These are phyloP conservation scores for Aulographum hederae DNA, from an alignment of 2,329 filamentous ascomycete species.

Conservation along the genomic window DNA sequence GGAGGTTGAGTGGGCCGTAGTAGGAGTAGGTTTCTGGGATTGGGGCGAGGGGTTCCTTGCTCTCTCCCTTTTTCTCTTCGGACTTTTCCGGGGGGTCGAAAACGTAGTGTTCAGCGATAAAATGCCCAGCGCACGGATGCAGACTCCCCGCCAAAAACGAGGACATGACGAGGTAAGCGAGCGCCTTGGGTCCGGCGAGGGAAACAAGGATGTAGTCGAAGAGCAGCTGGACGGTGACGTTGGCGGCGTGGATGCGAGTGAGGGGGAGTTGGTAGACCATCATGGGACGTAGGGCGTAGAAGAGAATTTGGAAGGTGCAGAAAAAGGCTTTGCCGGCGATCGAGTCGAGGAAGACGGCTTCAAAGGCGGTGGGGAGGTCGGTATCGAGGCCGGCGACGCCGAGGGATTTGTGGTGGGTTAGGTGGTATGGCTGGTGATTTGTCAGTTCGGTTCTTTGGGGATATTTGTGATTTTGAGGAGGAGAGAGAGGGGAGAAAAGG, in stretches of 20 bases:
- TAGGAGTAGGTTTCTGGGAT: constrained; percentile 94
- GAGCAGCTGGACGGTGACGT: constrained; percentile 55
- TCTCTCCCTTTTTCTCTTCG: constrained; percentile 31
- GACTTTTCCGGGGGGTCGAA: too few species aligned
- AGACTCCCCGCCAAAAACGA: constrained; percentile 88
- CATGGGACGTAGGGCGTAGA: constrained; percentile 94
- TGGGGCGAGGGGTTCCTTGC: constrained; percentile 33
- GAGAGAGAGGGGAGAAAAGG: not conserved
- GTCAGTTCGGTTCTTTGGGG: constrained; percentile 6
- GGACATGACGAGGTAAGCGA: constrained; percentile 72
- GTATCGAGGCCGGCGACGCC: constrained; percentile 93
- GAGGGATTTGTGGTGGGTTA: constrained; percentile 97
- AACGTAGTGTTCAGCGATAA: constrained; percentile 81
- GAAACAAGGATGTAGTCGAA: constrained; percentile 59
- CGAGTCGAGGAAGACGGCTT: constrained; percentile 86
- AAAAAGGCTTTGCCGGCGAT: constrained; percentile 96
- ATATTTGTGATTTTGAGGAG: constrained; percentile 3
- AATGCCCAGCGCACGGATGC: constrained; percentile 89
- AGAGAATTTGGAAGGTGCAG: constrained; percentile 97
- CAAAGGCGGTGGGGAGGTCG: constrained; percentile 79
- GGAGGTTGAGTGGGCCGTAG: constrained; percentile 78
- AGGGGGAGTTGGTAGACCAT: constrained; percentile 79
- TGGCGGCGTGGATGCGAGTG: constrained; percentile 68
- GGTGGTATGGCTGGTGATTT: constrained; percentile 90
- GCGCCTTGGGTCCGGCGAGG: constrained; percentile 38